A percentile compares a stretch with the other conserved stretches of the same genome.
These are phyloP conservation scores for Lasiodiplodia sp. DNA, from an alignment of 2,329 filamentous ascomycete genomes.

Conservation along the genomic window DNA sequence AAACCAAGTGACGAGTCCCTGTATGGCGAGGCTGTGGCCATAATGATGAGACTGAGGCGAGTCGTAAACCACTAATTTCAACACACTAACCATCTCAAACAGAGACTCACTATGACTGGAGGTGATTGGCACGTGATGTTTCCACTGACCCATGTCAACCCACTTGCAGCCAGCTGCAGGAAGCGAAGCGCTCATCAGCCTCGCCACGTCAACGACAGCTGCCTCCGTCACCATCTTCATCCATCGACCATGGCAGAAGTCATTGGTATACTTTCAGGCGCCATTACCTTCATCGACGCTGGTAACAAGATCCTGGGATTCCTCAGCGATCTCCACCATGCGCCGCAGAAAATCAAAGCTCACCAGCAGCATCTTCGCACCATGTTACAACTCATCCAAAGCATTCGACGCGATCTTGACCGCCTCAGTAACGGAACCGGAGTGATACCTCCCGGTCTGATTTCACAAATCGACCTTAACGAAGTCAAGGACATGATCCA, in stretches of 20 bases:
- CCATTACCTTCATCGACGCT: conserved; percentile 2
- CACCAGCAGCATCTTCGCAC: not conserved
- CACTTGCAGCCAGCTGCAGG: too few species aligned
- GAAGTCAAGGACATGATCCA: not conserved
- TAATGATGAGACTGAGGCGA: too few species aligned
- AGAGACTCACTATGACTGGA: too few species aligned
- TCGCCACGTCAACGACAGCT: too few species aligned
- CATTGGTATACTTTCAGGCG: conserved; percentile 1
- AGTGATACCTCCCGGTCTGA: not conserved
- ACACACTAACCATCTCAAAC: too few species aligned
- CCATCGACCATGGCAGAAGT: not conserved
- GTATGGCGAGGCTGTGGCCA: too few species aligned
- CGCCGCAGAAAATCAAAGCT: not conserved
- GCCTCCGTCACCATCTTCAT: too few species aligned
- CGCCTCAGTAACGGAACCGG: conserved; percentile 6
- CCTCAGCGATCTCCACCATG: not conserved
- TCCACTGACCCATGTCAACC: too few species aligned
- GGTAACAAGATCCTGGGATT: not conserved
- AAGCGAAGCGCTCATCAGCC: too few species aligned
- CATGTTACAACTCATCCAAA: not conserved
- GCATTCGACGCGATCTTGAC: not conserved
- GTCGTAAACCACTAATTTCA: too few species aligned
- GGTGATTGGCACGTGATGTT: too few species aligned
- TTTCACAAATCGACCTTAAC: not conserved
- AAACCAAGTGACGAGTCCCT: too few species aligned